Evolutionary conservation across 345 rosid species (phyloP), one percentile per base, ranked within the genome.

Genomic region (Ceriops tagal): DNA sequence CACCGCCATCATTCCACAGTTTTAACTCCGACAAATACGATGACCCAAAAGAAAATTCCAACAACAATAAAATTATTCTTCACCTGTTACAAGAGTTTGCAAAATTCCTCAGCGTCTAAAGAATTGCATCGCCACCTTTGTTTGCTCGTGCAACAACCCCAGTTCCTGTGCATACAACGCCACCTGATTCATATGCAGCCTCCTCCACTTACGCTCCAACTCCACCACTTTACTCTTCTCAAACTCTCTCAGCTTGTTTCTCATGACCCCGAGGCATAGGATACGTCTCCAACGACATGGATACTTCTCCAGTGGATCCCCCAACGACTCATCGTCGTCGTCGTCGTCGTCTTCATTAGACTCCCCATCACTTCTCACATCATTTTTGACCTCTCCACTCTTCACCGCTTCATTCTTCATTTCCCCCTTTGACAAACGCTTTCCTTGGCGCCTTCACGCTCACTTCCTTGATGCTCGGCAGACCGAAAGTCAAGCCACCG

Each of bases 81-180:
- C 39, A 8, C 39, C 39, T 35, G 0, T 6, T 35, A 8, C 39
- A 5, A 5, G 37, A 34, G 37, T 8, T 37, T 10, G 43, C 15
- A 39, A 39, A 39, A 39, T 0, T 39, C 15, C 46, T 39, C 15
- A 39, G 46, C 15, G 15, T 39, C 15, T 13, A 39, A 39, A 2
- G 11, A 10, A 32, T 73, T 53, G 13, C 9, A 53, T 6, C 58
- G 6, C 58, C 63, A 69, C 56, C 55, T 62, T 47, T 10, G 72
- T 52, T n/a, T 66, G 70, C 11, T 71, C 79, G 20, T 26, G 49
- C 63, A 66, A 64, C 76, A 84, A 59, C 27, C 73, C 76, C 51
- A n/a, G 1, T 53, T 52, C 72, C 74, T 66, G 73, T 51, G 78
- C 5, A 52, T 15, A 60, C 65, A 78, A 30, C 73, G 74, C 70